phyloP scores from a whole-genome alignment of 805 yeast species.

The Candida maris region DNA sequence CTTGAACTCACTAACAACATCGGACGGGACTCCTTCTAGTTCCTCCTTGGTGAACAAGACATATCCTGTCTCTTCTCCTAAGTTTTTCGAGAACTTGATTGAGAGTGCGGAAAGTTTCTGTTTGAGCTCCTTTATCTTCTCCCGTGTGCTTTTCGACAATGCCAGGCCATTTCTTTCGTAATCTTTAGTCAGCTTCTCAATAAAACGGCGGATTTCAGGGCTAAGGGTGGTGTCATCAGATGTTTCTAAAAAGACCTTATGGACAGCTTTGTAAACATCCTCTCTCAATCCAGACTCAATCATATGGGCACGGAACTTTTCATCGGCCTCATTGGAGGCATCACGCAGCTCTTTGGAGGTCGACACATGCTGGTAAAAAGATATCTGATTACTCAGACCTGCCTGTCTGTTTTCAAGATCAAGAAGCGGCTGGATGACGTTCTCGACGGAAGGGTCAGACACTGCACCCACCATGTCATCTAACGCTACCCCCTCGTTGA shows the following conservation, averaged over 20 bases:
- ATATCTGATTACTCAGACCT: conserved; percentile 46
- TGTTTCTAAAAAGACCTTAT: conserved; percentile 44
- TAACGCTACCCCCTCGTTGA: conserved; percentile 40
- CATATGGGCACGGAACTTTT: conserved; percentile 48
- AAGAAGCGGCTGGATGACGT: conserved; percentile 51
- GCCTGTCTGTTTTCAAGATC: conserved; percentile 47
- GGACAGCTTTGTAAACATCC: conserved; percentile 60
- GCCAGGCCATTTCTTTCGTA: conserved; percentile 70
- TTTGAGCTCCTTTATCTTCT: conserved; percentile 53
- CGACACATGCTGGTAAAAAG: conserved; percentile 74
- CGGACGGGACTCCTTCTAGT: conserved; percentile 70
- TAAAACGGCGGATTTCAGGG: conserved; percentile 52
- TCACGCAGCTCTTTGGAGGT: conserved; percentile 61
- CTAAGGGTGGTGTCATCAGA: conserved; percentile 35
- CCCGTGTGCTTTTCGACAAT: conserved; percentile 51
- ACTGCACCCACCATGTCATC: conserved; percentile 51
- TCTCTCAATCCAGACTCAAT: conserved; percentile 66
- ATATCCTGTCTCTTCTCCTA: conserved; percentile 67
- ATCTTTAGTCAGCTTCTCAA: conserved; percentile 53
- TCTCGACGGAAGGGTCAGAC: conserved; percentile 52
- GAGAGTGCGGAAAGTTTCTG: conserved; percentile 56
- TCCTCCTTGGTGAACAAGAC: conserved; percentile 60
- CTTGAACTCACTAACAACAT: conserved; percentile 56
- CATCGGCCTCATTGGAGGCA: conserved; percentile 64
- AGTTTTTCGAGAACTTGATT: conserved; percentile 57